These are phyloP conservation scores for Blastomyces gilchristii DNA, from an alignment of 2,329 filamentous ascomycete species.

Conservation along the genomic window DNA sequence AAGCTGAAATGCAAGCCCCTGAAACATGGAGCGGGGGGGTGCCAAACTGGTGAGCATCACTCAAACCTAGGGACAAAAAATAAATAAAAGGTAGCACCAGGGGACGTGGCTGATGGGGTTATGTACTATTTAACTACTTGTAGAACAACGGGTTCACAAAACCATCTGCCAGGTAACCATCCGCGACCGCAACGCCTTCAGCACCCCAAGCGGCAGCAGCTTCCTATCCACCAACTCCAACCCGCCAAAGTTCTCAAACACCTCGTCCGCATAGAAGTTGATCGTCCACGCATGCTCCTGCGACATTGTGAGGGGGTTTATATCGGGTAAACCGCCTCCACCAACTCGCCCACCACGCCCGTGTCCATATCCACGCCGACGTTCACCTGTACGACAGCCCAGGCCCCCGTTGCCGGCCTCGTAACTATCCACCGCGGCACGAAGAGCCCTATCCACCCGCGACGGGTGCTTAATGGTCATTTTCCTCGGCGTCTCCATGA, in stretches of 20 bases:
- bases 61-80: not conserved
- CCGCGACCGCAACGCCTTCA: conserved; percentile 33
- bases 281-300: conserved; percentile 28
- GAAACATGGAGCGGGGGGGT: not conserved
- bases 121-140: not conserved
- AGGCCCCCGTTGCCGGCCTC: not conserved
- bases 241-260: conserved; percentile 29
- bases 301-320: conserved; percentile 11
- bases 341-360: not conserved
- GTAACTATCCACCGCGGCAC: not conserved
- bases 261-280: conserved; percentile 28
- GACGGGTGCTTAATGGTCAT: conserved; percentile 18
- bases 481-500: conserved; percentile 20
- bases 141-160: conserved; percentile 18
- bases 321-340: conserved; percentile 14
- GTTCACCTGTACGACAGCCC: not conserved
- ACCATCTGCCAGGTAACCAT: conserved; percentile 36
- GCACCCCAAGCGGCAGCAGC: conserved; percentile 31
- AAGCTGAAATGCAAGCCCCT: not conserved
- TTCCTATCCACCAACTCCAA: conserved; percentile 31
- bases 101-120: not conserved
- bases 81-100: not conserved
- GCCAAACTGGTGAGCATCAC: not conserved
- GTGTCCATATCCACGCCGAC: not conserved
- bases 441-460: conserved; percentile 6